Evolutionary conservation across 2,329 filamentous ascomycete species (phyloP), one percentile per base, ranked within the genome.

Genomic region (Colletotrichum abscissum): DNA sequence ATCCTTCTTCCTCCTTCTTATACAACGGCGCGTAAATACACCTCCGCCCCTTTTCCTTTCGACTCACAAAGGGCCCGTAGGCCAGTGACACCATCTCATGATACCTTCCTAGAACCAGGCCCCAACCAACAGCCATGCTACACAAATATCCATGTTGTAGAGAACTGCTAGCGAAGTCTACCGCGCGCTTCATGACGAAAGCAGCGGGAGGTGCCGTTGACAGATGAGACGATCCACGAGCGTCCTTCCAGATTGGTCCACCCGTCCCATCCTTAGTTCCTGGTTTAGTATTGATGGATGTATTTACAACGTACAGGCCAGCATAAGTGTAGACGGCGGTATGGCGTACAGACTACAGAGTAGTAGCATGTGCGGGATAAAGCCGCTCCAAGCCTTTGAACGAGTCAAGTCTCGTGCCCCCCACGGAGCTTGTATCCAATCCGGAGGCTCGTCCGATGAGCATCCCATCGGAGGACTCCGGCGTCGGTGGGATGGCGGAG

Each of bases 171-270:
- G 22, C 42, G 33, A 55, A 63, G 33, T 59, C 38, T 69, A 63
- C 69, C 69, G 65, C 69, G 65, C 69, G 69, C 58, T 72, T 72
- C 64, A 59, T 72, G 65, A 72, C 69, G 28, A 42, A 16, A 35
- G 38, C 33, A 42, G 59, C 42, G 58, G 69, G 57, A 63, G 6
- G 35, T 62, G 12, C 54, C 54, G 22, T 24, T 6, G 2, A 46
- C 9, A 59, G 33, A 59, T 42, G 30, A 63, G 58, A 58, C 49
- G 58, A 63, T 33, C 42, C 60, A 63, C 26, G 12, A 19, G 28
- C 26, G 6, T 52, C 28, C 24, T 16, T 52, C 9, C 19, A 11
- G 1, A 14, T 59, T 19, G 19, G 58, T 24, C 52, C 58, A 30
- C 65, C 35, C 35, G 22, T 67, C 33, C 63, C 49, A 63, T 67